phyloP scores from a whole-genome alignment of 441 rosid genomes.

The Adansonia gregorii region DNA sequence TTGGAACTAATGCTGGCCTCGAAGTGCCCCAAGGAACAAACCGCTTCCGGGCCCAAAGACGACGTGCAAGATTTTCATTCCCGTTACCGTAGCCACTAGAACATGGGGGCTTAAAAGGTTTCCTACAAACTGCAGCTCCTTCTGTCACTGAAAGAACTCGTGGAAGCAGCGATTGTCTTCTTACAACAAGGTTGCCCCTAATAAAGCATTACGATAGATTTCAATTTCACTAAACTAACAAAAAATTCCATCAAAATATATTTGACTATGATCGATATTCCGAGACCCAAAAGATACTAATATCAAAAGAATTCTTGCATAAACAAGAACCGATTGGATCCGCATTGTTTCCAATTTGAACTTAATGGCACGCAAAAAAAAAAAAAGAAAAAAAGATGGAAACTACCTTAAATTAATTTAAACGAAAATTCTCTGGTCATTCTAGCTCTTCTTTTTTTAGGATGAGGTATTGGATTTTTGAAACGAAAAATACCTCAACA shows the following conservation, averaged over 20 bases:
- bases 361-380: conserved; percentile 17
- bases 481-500: conserved; percentile 56
- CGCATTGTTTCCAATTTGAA: background rate
- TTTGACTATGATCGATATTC: background rate
- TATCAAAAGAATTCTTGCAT: background rate
- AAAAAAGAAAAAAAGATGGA: background rate
- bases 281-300: background rate
- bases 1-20: conserved; percentile 56
- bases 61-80: conserved; percentile 69
- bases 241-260: background rate
- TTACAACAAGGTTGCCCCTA: conserved; percentile 88
- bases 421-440: conserved; percentile 7
- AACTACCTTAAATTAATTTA: conserved; percentile 4
- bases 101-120: conserved; percentile 93
- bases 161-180: conserved; percentile 83
- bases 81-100: conserved; percentile 59
- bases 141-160: conserved; percentile 82
- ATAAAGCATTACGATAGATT: conserved; percentile 17
- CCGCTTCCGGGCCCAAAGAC: conserved; percentile 85
- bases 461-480: conserved; percentile 6
- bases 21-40: conserved; percentile 97
- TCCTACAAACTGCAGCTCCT: conserved; percentile 90
- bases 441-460: background rate
- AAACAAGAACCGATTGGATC: conserved; percentile 10
- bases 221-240: conserved; percentile 13